Evolutionary conservation across 2,329 filamentous ascomycete species (phyloP).

Genomic region (Ascocoryne sarcoides): DNA sequence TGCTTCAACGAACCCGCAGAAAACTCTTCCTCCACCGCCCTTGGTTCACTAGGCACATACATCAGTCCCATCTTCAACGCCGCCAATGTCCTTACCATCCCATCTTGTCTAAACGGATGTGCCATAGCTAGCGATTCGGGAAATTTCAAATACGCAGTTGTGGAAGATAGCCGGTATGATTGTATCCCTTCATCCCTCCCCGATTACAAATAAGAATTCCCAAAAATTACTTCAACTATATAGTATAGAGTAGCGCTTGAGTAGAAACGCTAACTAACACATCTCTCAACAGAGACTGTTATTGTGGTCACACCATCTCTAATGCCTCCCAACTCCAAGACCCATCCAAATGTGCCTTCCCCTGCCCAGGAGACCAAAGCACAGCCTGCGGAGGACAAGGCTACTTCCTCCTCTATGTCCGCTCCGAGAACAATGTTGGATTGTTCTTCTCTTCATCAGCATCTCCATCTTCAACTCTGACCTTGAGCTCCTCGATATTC

Average conservation of each 20-base stretch:
- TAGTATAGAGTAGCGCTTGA: no score
- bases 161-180: constrained; percentile 12
- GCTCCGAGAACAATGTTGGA: no score
- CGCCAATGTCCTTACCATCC: constrained; percentile 9
- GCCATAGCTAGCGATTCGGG: constrained; percentile 2
- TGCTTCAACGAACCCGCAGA: constrained; percentile 13
- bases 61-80: constrained; percentile 6
- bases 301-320: background rate
- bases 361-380: background rate
- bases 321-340: background rate
- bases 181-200: background rate
- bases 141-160: constrained; percentile 11
- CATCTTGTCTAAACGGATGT: constrained; percentile 13
- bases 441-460: background rate
- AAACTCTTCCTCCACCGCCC: constrained; percentile 2
- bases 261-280: no score
- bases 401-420: background rate
- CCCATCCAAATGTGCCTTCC: background rate
- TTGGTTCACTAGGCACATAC: constrained; percentile 9
- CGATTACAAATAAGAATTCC: background rate
- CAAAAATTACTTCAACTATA: background rate
- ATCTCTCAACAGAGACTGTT: background rate
- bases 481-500: no score
- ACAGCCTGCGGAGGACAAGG: background rate
- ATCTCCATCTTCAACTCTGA: background rate